Evolutionary conservation across 306 rosid species (phyloP), one percentile per base, ranked within the genome.

Genomic region (Gillenia trifoliata): DNA sequence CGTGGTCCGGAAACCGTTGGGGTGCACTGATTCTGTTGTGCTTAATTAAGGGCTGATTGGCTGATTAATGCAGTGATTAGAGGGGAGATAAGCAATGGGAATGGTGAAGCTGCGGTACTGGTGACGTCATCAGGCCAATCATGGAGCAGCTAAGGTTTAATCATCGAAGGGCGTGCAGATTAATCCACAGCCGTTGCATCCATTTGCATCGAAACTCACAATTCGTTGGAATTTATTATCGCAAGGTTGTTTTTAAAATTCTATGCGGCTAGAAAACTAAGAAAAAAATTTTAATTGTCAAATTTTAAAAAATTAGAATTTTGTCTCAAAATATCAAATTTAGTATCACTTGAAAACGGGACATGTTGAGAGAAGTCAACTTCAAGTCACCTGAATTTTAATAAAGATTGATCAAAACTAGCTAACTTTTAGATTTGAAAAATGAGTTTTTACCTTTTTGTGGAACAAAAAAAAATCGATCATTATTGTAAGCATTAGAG

Each of bases 121-220:
- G 40, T 81, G 84, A 87, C 86, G 83, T 82, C 28, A 73, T 45
- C 36, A 4, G 75, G 60, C 82, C 83, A 86, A 86, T 85, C 75
- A 86, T 84, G 76, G 54, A 80, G 60, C 26, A 63, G 89, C 60
- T 25, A 56, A 80, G 89, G 85, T 83, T 85, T 87, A 71, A 76
- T 68, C 81, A 74, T 89, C 17, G 81, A 76, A 61, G 64, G 69
- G 49, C 67, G 92, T 76, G 90, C 40, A 66, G 77, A 72, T 49
- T 62, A 78, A 68, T 57, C 66, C 69, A 40, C 75, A 70, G 50
- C 79, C 56, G 69, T 71, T 56, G 20, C n/a, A 64, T 63, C 81
- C 56, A 66, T 60, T 50, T 84, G 79, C 88, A 80, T 88, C 74
- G 88, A 86, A 84, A 77, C 84, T 86, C 80, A 59, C 84, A 76